A percentile compares a stretch with the other conserved stretches of the same genome.
Evolutionary conservation across 164 flowering plant species (phyloP).

Genomic region (Vitis cinerea): DNA sequence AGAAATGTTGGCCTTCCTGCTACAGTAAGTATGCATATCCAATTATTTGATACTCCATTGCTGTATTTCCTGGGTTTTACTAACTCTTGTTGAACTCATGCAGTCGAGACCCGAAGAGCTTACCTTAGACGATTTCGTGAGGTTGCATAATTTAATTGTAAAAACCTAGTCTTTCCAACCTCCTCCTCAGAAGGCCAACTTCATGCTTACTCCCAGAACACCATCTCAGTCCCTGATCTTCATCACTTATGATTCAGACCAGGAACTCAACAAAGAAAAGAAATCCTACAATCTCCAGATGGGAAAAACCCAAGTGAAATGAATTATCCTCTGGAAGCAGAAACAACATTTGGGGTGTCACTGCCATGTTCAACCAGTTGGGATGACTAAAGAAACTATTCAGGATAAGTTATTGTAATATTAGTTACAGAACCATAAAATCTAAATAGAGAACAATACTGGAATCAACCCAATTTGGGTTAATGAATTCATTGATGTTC

Average conservation of each 20-base stretch:
- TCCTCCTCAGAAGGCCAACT: not conserved
- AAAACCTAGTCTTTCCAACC: slow-evolving; percentile 17
- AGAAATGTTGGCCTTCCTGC: slow-evolving; percentile 49
- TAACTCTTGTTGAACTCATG: slow-evolving; percentile 11
- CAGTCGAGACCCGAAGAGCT: slow-evolving; percentile 96
- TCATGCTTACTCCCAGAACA: not conserved
- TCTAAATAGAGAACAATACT: no score
- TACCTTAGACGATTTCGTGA: slow-evolving; percentile 81
- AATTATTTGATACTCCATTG: not conserved
- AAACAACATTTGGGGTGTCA: no score
- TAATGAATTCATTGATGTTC: no score
- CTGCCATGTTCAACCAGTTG: no score
- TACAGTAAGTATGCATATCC: slow-evolving; percentile 44
- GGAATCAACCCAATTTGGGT: no score
- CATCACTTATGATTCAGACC: slow-evolving; percentile 1
- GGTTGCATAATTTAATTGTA: slow-evolving; percentile 63
- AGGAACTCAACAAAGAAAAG: not conserved
- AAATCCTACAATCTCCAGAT: not conserved
- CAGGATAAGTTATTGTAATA: no score
- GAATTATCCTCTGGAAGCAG: no score
- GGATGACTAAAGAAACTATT: no score
- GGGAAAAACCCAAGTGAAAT: not conserved
- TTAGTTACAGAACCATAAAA: no score
- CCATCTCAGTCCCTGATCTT: not conserved
- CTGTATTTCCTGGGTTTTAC: not conserved